These are phyloP conservation scores for Pyrenula massariospora DNA, from an alignment of 495 filamentous ascomycete genomes.

Conservation along the genomic window DNA sequence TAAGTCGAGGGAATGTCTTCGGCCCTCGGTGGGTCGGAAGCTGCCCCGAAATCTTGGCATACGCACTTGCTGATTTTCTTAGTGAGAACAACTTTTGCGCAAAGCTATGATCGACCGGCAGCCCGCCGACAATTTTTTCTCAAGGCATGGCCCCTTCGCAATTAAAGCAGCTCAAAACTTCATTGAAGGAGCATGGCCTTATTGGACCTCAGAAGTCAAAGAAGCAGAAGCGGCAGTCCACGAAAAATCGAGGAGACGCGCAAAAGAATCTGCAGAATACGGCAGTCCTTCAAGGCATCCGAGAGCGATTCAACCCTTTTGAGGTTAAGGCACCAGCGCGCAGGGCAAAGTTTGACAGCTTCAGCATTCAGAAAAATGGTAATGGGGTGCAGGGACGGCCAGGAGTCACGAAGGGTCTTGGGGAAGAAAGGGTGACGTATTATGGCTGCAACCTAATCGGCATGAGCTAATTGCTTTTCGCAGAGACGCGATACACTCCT, in stretches of 20 bases:
- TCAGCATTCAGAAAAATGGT: constrained; percentile 43
- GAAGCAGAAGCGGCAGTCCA: constrained; percentile 70
- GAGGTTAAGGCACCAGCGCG: constrained; percentile 65
- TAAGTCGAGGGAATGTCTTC: no score
- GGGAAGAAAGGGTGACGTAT: constrained; percentile 83
- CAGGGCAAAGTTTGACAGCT: constrained; percentile 64
- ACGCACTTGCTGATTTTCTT: neutral
- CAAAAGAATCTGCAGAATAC: constrained; percentile 62
- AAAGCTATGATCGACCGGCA: neutral
- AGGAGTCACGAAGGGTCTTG: constrained; percentile 69
- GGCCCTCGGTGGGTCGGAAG: no score
- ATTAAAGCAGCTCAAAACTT: constrained; percentile 87
- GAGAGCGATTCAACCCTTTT: constrained; percentile 95
- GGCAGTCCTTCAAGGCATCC: constrained; percentile 67
- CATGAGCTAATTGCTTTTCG: constrained; percentile 4
- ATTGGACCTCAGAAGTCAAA: constrained; percentile 83
- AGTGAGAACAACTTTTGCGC: neutral
- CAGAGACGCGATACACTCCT: constrained; percentile 71
- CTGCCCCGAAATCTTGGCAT: neutral
- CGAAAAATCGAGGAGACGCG: constrained; percentile 45
- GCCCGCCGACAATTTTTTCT: no score
- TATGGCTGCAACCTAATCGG: no score
- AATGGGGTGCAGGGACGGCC: constrained; percentile 56
- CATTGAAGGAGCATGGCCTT: constrained; percentile 75
- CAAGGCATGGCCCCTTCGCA: constrained; percentile 98